Evolutionary conservation across 805 yeast genomes (phyloP), one percentile per base, ranked within the genome.

Genomic region (Torulaspora maleeae): DNA sequence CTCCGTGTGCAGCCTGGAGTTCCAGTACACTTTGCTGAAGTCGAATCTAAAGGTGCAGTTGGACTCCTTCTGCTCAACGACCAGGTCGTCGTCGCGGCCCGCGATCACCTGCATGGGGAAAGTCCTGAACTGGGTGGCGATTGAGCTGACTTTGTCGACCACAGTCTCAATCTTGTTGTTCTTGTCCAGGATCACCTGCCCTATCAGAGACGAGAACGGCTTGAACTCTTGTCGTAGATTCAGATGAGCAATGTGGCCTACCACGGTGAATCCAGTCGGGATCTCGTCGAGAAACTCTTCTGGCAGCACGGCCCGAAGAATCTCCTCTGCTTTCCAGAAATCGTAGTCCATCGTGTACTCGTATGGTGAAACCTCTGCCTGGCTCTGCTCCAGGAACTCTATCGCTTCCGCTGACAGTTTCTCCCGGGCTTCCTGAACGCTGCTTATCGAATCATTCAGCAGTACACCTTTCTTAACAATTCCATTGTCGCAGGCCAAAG

Each of bases 21-120:
- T 93, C 99, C 99, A 93, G 67, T 95, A 93, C 4, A 95, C 99
- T 60, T 87, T 86, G 47, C 86, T 78, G 63, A 95, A 93, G 60
- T 93, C 96, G 65, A 93, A 91, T 38, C 71, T 77, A 68, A 93
- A 93, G 9, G 71, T 66, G 70, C 99, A 91, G 28, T 86, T 86
- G 48, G 90, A 79, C 63, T 93, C 99, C 51, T 75, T 78, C 65
- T 91, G 97, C 52, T 86, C 66, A 11, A 91, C 99, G 29, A 78
- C 61, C 51, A 86, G 78, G 53, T 85, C 78, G 36, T 56, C 59
- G 29, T 77, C 74, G 45, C 78, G 80, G 6, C 99, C 98, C 0
- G 98, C 99, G 42, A 93, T 72, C 0, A 95, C 82, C 50, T 90
- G 87, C 98, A 93, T 91, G 17, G 80, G 80, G 68, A 93, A 93